These are phyloP conservation scores for Gilbertella persicaria DNA, from an alignment of 371 early-diverging fungal species.

Conservation along the genomic window DNA sequence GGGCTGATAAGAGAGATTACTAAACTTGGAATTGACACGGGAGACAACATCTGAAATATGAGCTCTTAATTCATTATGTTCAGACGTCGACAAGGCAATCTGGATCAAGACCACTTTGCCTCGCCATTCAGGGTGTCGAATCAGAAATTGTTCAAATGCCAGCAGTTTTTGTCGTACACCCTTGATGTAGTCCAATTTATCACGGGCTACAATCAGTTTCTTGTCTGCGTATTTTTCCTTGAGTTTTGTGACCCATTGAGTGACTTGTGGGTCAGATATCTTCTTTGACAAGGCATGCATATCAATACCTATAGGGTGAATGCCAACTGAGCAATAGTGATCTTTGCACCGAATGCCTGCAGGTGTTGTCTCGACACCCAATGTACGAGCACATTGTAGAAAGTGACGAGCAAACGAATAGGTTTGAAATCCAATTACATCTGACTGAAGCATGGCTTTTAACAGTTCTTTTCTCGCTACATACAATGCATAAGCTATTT, in stretches of 20 bases:
- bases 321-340: constrained; percentile 79
- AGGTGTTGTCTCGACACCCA: constrained; percentile 81
- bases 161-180: constrained; percentile 97
- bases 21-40: constrained; percentile 90
- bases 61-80: constrained; percentile 72
- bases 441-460: constrained; percentile 83
- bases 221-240: constrained; percentile 82
- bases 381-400: constrained; percentile 81
- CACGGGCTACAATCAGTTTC: constrained; percentile 90
- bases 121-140: constrained; percentile 87
- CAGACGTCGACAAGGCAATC: constrained; percentile 68
- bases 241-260: constrained; percentile 70
- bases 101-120: constrained; percentile 79
- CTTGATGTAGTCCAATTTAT: constrained; percentile 98
- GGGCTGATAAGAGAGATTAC: constrained; percentile 90
- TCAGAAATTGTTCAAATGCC: constrained; percentile 93
- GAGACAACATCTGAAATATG: constrained; percentile 87
- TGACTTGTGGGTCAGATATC: constrained; percentile 67
- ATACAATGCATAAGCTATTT: neutral
- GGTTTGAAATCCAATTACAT: constrained; percentile 89
- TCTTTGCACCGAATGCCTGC: constrained; percentile 83
- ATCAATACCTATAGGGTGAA: constrained; percentile 93
- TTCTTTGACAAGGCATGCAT: constrained; percentile 62
- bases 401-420: constrained; percentile 95
- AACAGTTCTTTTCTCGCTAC: constrained; percentile 78